Conservation (phyloP, 2,329 filamentous ascomycete genomes). For the Endothia cerciana region DNA sequence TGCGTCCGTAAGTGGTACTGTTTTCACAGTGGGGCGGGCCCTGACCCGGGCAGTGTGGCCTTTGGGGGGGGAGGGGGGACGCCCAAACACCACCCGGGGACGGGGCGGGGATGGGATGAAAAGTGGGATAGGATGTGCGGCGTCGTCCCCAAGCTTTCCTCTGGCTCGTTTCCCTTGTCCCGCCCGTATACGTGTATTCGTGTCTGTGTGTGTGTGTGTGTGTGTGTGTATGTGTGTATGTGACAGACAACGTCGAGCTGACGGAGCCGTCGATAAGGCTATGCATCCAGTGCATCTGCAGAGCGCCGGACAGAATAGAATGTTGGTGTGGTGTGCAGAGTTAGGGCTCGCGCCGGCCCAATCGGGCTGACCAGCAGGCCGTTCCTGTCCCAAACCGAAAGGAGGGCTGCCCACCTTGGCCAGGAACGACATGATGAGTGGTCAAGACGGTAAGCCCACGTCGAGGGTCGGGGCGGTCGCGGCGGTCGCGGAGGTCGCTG, state of each 20-base stretch:
- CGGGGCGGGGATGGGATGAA: no score
- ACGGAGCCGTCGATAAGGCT: conserved; percentile 1
- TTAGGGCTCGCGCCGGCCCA: neutral
- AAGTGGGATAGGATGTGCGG: neutral
- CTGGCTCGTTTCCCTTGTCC: neutral
- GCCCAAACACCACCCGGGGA: no score
- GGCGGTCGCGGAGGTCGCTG: neutral
- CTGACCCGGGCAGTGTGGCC: no score
- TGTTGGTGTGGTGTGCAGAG: conserved; percentile 4
- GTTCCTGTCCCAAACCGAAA: neutral
- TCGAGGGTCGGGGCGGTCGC: neutral
- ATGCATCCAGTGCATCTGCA: conserved; percentile 3
- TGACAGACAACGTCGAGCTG: neutral
- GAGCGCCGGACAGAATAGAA: neutral
- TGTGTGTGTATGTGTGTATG: neutral
- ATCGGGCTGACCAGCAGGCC: neutral
- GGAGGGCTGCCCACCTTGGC: neutral
- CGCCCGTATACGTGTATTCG: neutral
- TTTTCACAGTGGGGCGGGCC: neutral
- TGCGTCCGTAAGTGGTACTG: neutral
- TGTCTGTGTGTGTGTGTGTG: neutral
- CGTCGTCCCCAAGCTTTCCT: neutral
- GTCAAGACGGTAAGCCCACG: conserved; percentile 6
- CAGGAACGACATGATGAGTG: neutral
- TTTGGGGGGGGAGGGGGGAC: no score